Evolutionary conservation across 2,329 filamentous ascomycete genomes (phyloP).

Genomic region (Cadophora gregata): DNA sequence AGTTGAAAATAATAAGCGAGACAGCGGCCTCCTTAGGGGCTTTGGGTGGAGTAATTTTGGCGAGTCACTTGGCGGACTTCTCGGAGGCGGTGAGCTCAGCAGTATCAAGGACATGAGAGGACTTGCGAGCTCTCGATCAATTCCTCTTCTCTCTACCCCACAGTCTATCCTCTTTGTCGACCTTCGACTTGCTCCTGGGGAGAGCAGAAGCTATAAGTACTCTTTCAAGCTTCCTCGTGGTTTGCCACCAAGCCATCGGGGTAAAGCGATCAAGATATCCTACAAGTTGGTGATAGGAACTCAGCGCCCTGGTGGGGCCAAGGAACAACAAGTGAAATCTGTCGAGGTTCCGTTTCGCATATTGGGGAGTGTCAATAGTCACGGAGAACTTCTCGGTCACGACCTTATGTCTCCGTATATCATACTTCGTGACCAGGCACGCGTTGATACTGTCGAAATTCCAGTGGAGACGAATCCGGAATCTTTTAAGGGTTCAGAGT

Average conservation of each 20-base stretch:
- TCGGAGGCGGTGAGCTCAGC: constrained; percentile 87
- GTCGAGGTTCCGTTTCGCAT: constrained; percentile 93
- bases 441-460: constrained; percentile 39
- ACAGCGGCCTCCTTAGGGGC: constrained; percentile 79
- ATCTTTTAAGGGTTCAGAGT: constrained; percentile 25
- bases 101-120: constrained; percentile 96
- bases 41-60: constrained; percentile 90
- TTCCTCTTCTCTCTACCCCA: constrained; percentile 91
- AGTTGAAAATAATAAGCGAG: constrained; percentile 72
- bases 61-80: constrained; percentile 83
- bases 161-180: constrained; percentile 97
- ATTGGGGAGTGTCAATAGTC: constrained; percentile 86
- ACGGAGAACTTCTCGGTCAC: constrained; percentile 88
- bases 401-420: constrained; percentile 96
- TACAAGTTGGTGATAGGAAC: constrained; percentile 93
- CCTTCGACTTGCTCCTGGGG: constrained; percentile 82
- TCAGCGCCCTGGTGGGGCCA: constrained; percentile 78
- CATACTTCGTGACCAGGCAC: constrained; percentile 80
- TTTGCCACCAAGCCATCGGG: constrained; percentile 88
- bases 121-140: constrained; percentile 81
- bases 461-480: constrained; percentile 23
- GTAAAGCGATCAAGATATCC: constrained; percentile 90
- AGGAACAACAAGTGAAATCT: constrained; percentile 84
- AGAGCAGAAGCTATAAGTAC: constrained; percentile 88
- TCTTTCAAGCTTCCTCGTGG: constrained; percentile 84